phyloP scores from a whole-genome alignment of 257 asterid genomes.

The Penstemon barbatus region DNA sequence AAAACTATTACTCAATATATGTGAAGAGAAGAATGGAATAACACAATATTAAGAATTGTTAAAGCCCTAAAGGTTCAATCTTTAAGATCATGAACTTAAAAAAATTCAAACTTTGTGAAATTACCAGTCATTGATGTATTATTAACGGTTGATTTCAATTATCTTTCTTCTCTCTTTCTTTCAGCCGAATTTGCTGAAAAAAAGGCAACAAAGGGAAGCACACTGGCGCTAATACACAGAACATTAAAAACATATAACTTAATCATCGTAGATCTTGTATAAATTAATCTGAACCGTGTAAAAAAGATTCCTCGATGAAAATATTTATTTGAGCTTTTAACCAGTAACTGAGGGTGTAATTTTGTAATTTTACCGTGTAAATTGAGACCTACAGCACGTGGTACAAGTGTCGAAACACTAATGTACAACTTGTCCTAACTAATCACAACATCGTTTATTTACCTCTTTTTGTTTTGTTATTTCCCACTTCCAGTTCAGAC shows the following conservation, averaged over 20 bases:
- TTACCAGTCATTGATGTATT: conserved; percentile 65
- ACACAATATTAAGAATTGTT: conserved; percentile 1
- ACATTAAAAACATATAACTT: conserved; percentile 2
- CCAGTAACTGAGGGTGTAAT: background rate
- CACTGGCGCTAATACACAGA: conserved; percentile 5
- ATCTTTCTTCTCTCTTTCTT: conserved; percentile 10
- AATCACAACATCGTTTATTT: conserved; percentile 29
- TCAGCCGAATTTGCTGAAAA: conserved; percentile 17
- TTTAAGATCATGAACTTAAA: conserved; percentile 1
- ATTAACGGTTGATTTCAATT: conserved; percentile 18
- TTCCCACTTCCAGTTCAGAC: conserved; percentile 17
- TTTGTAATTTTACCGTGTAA: background rate
- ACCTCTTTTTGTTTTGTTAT: conserved; percentile 18
- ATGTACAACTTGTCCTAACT: conserved; percentile 37
- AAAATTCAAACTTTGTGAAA: background rate
- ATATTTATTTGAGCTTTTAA: background rate
- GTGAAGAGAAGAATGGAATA: background rate
- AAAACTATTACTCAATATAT: conserved; percentile 12
- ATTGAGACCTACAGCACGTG: conserved; percentile 19
- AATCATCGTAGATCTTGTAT: conserved; percentile 9
- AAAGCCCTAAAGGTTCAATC: conserved; percentile 29
- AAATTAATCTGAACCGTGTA: conserved; percentile 41
- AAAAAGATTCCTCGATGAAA: conserved; percentile 7
- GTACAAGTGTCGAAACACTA: conserved; percentile 38
- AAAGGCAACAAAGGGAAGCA: conserved; percentile 5